Evolutionary conservation across 192 early-diverging fungal species (phyloP), one percentile per base, ranked within the genome.

Genomic region (Spizellomyces sp.): DNA sequence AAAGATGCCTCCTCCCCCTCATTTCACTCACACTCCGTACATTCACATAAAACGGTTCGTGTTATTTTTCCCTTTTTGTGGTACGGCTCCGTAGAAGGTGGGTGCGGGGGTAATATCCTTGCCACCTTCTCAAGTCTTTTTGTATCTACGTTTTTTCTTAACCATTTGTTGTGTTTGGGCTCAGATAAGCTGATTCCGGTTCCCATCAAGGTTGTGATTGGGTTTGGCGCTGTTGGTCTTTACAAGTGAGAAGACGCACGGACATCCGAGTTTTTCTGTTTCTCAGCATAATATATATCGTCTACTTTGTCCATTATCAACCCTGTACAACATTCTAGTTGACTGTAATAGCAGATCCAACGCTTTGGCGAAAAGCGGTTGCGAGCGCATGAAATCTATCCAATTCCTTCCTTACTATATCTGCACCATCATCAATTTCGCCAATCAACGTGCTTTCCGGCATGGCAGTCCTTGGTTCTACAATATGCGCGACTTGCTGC

Each of bases 81-180:
- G 50, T 54, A 54, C 50, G 50, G 50, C 50, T 54, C 27, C 17
- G 50, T 19, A 54, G 50, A 54, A 54, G 50, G 50, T 54, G 50
- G 50, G 50, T 54, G 50, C 50, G 50, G 17, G 50, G 50, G 50
- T 54, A 12, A 54, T 12, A 19, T 54, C 50, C 50, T 54, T 54
- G 50, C 50, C 50, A 12, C 14, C 50, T 19, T 19, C 12, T 12
- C 50, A n/a, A 54, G 12, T 54, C 14, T 54, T 54, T 19, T 54
- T 54, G 50, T 4, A 54, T 54, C 17, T 12, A 36, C 1, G 0
- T 36, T 36, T 36, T 36, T 36, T 54, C 12, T 19, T 54, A 19
- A 54, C 50, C 12, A 19, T 12, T 19, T 19, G 12, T 54, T 54
- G 12, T 19, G 12, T 54, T 54, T 54, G 14, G 50, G 50, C 50